phyloP scores from a whole-genome alignment of 176 grass and related monocot genomes.

The Avena eriantha region DNA sequence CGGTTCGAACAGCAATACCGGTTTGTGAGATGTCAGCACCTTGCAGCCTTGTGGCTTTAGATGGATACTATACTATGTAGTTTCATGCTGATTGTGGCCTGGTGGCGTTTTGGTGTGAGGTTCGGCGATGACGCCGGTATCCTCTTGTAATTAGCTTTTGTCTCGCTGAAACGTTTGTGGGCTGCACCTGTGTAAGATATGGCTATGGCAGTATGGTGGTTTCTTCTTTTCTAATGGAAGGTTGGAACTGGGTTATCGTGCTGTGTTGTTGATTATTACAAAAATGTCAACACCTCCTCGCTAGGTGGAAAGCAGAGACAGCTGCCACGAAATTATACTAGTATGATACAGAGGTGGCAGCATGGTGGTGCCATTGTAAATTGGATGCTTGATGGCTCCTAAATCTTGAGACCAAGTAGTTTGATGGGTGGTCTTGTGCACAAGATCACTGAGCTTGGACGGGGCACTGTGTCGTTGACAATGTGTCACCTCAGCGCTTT shows the following conservation, averaged over 20 bases:
- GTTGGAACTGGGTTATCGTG: conserved; percentile 8
- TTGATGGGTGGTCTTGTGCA: conserved; percentile 10
- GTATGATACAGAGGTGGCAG: background rate
- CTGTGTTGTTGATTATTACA: background rate
- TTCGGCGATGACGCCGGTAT: background rate
- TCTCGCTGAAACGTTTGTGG: conserved; percentile 29
- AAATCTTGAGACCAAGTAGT: background rate
- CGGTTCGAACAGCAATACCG: background rate
- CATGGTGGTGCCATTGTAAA: background rate
- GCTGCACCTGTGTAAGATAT: background rate
- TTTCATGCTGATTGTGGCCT: conserved; percentile 5
- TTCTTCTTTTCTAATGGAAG: background rate
- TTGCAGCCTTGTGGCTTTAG: background rate
- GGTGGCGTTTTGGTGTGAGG: conserved; percentile 27
- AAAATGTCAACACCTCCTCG: conserved; percentile 14
- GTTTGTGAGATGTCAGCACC: conserved; percentile 6
- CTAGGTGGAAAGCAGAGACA: background rate
- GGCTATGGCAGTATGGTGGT: conserved; percentile 3
- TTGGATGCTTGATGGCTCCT: background rate
- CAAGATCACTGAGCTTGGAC: background rate
- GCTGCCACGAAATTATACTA: conserved; percentile 7
- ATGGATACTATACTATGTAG: background rate
- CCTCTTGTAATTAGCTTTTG: conserved; percentile 37
- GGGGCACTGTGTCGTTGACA: background rate
- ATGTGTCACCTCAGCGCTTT: background rate